Evolutionary conservation across 768 basidiomycete species (phyloP).

Genomic region (Mycena sanguinolenta): DNA sequence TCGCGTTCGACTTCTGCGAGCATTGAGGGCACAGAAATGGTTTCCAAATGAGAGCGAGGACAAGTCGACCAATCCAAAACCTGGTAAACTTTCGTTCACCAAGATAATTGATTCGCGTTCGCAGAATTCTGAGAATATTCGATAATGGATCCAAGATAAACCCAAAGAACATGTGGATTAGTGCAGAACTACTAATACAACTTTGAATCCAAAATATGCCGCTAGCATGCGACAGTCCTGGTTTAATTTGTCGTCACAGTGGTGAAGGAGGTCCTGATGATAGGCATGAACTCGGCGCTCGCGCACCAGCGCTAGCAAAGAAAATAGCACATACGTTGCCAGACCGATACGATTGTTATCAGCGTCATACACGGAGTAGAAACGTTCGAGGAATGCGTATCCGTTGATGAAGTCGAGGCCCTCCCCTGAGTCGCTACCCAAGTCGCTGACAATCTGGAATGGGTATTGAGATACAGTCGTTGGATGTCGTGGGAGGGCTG

Average conservation of each 20-base stretch:
- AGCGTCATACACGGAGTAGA: conserved; percentile 77
- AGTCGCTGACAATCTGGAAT: conserved; percentile 45
- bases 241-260: conserved; percentile 24
- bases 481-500: conserved; percentile 34
- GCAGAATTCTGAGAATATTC: no score
- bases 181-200: no score
- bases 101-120: no score
- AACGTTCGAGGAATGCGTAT: conserved; percentile 68
- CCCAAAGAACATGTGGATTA: no score
- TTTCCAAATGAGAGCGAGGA: no score
- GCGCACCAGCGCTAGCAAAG: neutral
- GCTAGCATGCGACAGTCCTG: no score
- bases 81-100: no score
- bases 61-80: no score
- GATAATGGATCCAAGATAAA: no score
- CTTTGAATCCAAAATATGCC: no score
- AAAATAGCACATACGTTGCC: conserved; percentile 49
- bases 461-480: neutral
- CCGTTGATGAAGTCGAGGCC: conserved; percentile 72
- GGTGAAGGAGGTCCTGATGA: conserved; percentile 16
- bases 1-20: no score
- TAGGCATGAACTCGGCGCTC: neutral
- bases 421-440: conserved; percentile 55
- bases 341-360: conserved; percentile 68
- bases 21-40: no score